These are phyloP conservation scores for Hypoxylon trugodes DNA, from an alignment of 495 filamentous ascomycete genomes.

Conservation along the genomic window DNA sequence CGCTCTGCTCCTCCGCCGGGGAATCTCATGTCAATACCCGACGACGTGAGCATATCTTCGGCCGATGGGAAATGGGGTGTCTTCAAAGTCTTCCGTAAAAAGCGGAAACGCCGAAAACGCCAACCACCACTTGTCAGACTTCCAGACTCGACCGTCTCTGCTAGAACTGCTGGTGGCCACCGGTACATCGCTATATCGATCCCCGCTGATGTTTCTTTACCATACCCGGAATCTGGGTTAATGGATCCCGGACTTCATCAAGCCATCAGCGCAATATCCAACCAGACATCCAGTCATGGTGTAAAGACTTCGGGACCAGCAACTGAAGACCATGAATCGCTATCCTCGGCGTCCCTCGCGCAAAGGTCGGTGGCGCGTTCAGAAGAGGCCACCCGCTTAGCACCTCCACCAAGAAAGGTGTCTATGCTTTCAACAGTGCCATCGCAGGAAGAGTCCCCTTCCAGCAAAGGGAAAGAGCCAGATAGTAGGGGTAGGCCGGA, in stretches of 20 bases:
- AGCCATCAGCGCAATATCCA: conserved; percentile 15
- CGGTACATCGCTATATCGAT: conserved; percentile 63
- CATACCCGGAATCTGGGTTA: conserved; percentile 10
- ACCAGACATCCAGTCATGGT: conserved; percentile 11
- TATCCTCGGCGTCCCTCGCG: conserved; percentile 29
- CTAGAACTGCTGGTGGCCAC: conserved; percentile 51
- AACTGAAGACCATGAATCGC: conserved; percentile 42
- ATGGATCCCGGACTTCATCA: conserved; percentile 8
- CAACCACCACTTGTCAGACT: conserved; percentile 46
- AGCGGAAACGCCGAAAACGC: conserved; percentile 22
- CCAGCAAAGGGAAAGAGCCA: conserved; percentile 21
- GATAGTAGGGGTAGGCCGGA: background rate
- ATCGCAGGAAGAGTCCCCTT: conserved; percentile 13
- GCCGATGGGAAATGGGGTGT: conserved; percentile 37
- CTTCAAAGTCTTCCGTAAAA: conserved; percentile 41
- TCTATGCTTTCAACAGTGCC: conserved; percentile 25
- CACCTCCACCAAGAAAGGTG: conserved; percentile 22
- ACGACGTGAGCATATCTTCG: conserved; percentile 33
- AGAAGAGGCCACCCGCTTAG: conserved; percentile 19
- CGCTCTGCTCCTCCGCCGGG: conserved; percentile 50
- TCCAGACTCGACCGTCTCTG: conserved; percentile 57
- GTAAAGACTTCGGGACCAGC: conserved; percentile 38
- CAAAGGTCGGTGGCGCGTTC: background rate
- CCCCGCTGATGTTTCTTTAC: conserved; percentile 42
- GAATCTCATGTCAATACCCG: conserved; percentile 52